These are phyloP conservation scores for Zalaria obscura DNA, from an alignment of 2,329 filamentous ascomycete genomes.

Conservation along the genomic window DNA sequence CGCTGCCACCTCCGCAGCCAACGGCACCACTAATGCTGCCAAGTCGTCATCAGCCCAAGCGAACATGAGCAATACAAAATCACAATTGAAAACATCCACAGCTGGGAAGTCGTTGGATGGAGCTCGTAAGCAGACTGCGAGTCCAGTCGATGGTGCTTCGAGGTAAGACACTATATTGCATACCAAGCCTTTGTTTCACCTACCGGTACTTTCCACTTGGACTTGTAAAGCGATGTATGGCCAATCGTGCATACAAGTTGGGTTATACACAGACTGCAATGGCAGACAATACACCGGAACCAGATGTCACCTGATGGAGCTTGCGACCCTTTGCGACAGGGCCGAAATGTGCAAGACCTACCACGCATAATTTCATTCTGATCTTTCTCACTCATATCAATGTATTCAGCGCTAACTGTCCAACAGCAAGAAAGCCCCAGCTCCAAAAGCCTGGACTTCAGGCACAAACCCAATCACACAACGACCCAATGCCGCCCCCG, in stretches of 20 bases:
- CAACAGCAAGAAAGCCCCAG: slow-evolving; percentile 31
- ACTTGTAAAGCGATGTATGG: no score
- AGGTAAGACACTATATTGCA: slow-evolving; percentile 29
- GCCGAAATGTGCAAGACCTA: no score
- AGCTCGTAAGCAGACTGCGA: slow-evolving; percentile 40
- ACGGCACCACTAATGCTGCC: slow-evolving; percentile 9
- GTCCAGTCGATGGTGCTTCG: slow-evolving; percentile 38
- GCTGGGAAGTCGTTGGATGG: slow-evolving; percentile 36
- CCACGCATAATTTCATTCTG: no score
- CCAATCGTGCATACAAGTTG: no score
- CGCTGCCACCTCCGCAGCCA: slow-evolving; percentile 12
- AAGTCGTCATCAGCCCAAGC: slow-evolving; percentile 7
- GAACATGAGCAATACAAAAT: slow-evolving; percentile 10
- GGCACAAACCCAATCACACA: slow-evolving; percentile 48
- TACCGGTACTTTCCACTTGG: no score
- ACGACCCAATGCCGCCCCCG: slow-evolving; percentile 31
- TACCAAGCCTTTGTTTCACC: slow-evolving; percentile 4
- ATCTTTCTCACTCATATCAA: no score
- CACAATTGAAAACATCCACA: slow-evolving; percentile 36
- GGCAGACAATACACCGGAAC: no score
- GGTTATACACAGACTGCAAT: no score
- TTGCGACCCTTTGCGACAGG: no score
- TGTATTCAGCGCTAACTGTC: no score
- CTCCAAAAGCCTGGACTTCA: slow-evolving; percentile 46
- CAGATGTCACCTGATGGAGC: no score